Base-by-base conservation (phyloP, 2,329 filamentous ascomycete species). In the Sclerotinia nivalis region DNA sequence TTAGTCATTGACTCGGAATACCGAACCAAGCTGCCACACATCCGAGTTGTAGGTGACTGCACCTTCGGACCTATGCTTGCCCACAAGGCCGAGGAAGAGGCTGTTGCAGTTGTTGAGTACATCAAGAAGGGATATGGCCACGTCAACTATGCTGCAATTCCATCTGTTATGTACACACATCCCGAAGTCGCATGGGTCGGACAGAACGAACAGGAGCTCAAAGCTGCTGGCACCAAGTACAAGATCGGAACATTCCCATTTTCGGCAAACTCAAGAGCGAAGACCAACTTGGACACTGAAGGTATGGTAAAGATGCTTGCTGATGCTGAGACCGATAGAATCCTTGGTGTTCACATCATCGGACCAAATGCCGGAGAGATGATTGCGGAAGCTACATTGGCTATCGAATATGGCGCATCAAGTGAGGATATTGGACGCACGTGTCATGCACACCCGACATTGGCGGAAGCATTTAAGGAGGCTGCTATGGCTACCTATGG, bases 61-160 rank as follows among this genome's bases (percentile, higher is more conserved):
- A 99, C 96, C 60, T 99, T 99, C 81, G 96, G 96, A 13, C 94
- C 94, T 79, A 99, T 99, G 96, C 90, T 99, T 78, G 96, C 96
- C 68, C 96, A 99, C 88, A 99, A 99, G 88, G 96, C 96, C 66
- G 96, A 99, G 84, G 96, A 99, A 84, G 96, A 99, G 84, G 96
- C 88, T 71, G 94, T 98, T 73, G 96, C 96, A 45, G 95, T 91
- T 70, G 87, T 98, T 73, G 96, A 99, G 83, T 98, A 93, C 86
- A 96, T 99, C 83, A 95, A 93, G 85, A 98, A 98, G 87, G 93
- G 93, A 75, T 91, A 96, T 82, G 96, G 96, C 71, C 96, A 99
- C 83, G 96, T 99, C 83, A 99, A 99, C 90, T 99, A 99, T 84
- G 93, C 89, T 78, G 93, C 91, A 81, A 99, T 99, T 80, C 96